Evolutionary conservation across 2,329 filamentous ascomycete species (phyloP).

Genomic region (Aspergillus uvarum): DNA sequence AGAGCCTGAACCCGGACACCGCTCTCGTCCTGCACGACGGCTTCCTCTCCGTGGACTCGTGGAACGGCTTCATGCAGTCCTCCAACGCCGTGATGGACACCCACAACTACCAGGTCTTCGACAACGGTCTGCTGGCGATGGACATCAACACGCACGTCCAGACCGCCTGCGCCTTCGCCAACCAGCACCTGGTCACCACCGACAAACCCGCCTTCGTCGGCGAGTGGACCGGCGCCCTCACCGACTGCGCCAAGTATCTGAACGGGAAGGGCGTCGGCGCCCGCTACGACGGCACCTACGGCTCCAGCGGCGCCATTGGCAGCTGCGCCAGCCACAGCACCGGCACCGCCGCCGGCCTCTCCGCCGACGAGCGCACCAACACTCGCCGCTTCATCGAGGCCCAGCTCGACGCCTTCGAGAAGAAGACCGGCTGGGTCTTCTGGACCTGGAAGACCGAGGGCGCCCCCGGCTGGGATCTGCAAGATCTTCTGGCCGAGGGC

Average conservation of each 20-base stretch:
- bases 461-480: constrained; percentile 51
- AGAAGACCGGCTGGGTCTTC: constrained; percentile 47
- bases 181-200: constrained; percentile 48
- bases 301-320: constrained; percentile 51
- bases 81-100: constrained; percentile 62
- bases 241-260: constrained; percentile 55
- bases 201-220: constrained; percentile 69
- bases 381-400: constrained; percentile 47
- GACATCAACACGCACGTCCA: constrained; percentile 55
- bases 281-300: constrained; percentile 57
- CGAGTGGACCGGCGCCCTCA: constrained; percentile 69
- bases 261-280: constrained; percentile 61
- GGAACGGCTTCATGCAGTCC: constrained; percentile 61
- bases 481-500: constrained; percentile 42
- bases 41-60: constrained; percentile 50
- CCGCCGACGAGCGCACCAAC: constrained; percentile 35
- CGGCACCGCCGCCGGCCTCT: constrained; percentile 46
- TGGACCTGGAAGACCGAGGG: constrained; percentile 54
- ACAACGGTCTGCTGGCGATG: constrained; percentile 50
- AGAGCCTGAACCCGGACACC: constrained; percentile 46
- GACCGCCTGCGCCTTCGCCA: constrained; percentile 56
- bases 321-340: constrained; percentile 53
- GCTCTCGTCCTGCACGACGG: constrained; percentile 58
- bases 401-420: constrained; percentile 48
- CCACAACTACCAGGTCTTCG: constrained; percentile 69